Evolutionary conservation across 768 basidiomycete species (phyloP).

Genomic region (Xanthoconium stramineum): DNA sequence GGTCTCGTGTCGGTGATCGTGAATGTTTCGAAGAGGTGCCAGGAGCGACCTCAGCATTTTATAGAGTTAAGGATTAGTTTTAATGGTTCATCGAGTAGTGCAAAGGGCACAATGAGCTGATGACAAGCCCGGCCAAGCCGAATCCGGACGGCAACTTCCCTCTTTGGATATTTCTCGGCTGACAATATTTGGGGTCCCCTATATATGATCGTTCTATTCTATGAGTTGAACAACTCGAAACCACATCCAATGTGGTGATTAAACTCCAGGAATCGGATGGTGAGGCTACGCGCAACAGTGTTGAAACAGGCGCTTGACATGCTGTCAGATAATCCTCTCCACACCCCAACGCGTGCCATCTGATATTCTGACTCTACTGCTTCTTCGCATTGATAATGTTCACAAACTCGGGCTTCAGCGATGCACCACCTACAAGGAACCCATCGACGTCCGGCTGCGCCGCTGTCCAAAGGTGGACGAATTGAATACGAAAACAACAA

Average conservation of each 20-base stretch:
- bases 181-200: no score
- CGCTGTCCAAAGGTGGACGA: slow-evolving; percentile 40
- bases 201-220: no score
- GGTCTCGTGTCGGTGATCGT: slow-evolving; percentile 40
- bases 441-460: slow-evolving; percentile 85
- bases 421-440: slow-evolving; percentile 97
- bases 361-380: slow-evolving; percentile 8
- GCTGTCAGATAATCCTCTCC: neutral
- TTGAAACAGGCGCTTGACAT: neutral
- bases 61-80: neutral
- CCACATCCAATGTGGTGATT: no score
- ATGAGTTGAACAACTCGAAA: no score
- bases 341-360: neutral
- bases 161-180: no score
- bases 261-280: no score
- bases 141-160: no score
- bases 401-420: slow-evolving; percentile 95
- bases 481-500: neutral
- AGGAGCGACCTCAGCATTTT: slow-evolving; percentile 58
- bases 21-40: slow-evolving; percentile 55
- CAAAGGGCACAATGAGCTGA: no score
- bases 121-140: no score
- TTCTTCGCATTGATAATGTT: slow-evolving; percentile 79
- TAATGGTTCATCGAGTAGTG: slow-evolving; percentile 4
- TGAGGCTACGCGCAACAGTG: no score